phyloP scores from a whole-genome alignment of 1,139 yeast genomes.

The Magnusiomyces tetraspermus region DNA sequence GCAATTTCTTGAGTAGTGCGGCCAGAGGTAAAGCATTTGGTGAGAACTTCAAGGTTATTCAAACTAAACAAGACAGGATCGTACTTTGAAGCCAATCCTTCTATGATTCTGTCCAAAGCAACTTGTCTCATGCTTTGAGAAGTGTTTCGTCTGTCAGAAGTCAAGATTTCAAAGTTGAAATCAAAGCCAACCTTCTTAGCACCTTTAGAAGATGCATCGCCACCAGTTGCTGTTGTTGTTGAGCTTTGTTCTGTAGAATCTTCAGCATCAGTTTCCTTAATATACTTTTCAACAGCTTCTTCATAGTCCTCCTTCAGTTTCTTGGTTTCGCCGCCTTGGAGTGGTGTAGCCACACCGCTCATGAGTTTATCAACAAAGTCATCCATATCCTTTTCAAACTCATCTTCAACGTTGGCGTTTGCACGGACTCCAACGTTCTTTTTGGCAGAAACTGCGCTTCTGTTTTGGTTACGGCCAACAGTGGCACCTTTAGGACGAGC shows the following conservation, averaged over 20 bases:
- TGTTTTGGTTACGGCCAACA: conserved; percentile 3
- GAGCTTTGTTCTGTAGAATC: too few relatives aligned
- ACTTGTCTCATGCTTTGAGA: conserved; percentile 30
- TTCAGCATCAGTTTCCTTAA: too few relatives aligned
- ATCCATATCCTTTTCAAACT: conserved; percentile 4
- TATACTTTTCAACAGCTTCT: neutral
- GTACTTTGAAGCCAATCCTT: conserved; percentile 26
- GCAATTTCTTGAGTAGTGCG: conserved; percentile 28
- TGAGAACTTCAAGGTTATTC: conserved; percentile 21
- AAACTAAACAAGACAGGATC: conserved; percentile 26
- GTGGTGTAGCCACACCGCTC: conserved; percentile 1
- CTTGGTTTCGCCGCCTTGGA: neutral
- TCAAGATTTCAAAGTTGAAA: conserved; percentile 26
- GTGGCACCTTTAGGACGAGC: conserved; percentile 6
- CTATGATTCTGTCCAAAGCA: conserved; percentile 25
- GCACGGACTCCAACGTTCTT: neutral
- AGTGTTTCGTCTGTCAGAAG: conserved; percentile 26
- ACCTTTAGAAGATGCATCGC: conserved; percentile 6
- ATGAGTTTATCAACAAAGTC: conserved; percentile 5
- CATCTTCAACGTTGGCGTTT: conserved; percentile 4
- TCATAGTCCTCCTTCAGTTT: conserved; percentile 2
- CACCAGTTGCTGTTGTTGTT: neutral
- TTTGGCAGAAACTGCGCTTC: neutral
- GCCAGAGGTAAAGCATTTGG: conserved; percentile 23
- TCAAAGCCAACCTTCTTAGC: conserved; percentile 19